phyloP scores from a whole-genome alignment of 2,329 filamentous ascomycete species.

The Xylaria sp. region DNA sequence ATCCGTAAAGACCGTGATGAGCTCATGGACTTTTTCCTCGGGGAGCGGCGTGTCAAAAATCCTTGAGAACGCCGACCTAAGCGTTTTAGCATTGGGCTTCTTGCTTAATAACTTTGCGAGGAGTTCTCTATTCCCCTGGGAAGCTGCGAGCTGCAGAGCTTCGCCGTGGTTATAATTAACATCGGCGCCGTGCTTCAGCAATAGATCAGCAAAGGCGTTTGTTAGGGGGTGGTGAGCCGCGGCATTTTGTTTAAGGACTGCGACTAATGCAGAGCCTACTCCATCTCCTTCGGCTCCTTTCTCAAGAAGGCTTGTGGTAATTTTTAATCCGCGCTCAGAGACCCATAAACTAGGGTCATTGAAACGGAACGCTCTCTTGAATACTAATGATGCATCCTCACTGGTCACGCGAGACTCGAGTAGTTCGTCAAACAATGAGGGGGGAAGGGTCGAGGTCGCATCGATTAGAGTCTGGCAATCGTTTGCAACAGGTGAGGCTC shows the following conservation, averaged over 20 bases:
- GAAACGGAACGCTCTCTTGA: slow-evolving; percentile 58
- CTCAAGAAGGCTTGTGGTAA: slow-evolving; percentile 60
- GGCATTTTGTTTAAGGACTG: slow-evolving; percentile 58
- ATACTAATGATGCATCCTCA: slow-evolving; percentile 59
- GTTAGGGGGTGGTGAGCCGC: slow-evolving; percentile 55
- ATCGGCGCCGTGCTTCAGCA: slow-evolving; percentile 57
- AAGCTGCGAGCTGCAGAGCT: slow-evolving; percentile 65
- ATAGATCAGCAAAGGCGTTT: slow-evolving; percentile 58
- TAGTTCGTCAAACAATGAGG: slow-evolving; percentile 56
- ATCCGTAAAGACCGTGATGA: slow-evolving; percentile 64
- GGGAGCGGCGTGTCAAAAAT: slow-evolving; percentile 64
- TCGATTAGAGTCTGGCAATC: slow-evolving; percentile 65
- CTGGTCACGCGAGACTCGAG: slow-evolving; percentile 55
- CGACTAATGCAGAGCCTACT: slow-evolving; percentile 58
- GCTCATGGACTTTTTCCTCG: slow-evolving; percentile 62
- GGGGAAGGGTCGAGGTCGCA: slow-evolving; percentile 55
- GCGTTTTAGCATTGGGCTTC: slow-evolving; percentile 60
- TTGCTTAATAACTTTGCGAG: slow-evolving; percentile 62
- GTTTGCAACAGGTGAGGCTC: slow-evolving; percentile 64
- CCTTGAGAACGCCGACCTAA: slow-evolving; percentile 65
- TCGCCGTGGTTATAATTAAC: slow-evolving; percentile 65
- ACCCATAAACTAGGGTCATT: slow-evolving; percentile 59
- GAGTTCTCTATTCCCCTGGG: slow-evolving; percentile 61
- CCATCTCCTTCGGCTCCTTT: slow-evolving; percentile 61
- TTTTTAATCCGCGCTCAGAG: slow-evolving; percentile 58